Conservation (phyloP, 2,329 filamentous ascomycete species). For the Bipolaris oryzae region DNA sequence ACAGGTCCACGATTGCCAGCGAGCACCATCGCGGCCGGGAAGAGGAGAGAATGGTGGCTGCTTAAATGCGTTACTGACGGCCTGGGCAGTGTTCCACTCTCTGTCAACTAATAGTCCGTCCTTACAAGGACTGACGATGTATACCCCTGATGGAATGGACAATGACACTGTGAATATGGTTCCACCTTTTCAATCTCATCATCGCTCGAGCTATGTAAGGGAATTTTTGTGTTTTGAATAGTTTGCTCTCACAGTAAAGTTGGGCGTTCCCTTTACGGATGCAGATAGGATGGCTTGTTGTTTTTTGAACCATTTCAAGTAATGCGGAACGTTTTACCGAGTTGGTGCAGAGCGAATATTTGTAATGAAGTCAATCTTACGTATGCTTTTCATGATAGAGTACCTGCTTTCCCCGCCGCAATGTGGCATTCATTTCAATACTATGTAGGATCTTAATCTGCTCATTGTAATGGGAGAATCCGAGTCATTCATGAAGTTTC, state of each 20-base stretch:
- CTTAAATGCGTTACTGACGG: constrained; percentile 33
- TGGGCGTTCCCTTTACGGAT: constrained; percentile 10
- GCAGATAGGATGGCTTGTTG: constrained; percentile 6
- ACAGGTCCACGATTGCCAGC: constrained; percentile 47
- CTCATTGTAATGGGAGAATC: too few relatives aligned
- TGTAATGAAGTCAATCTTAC: constrained; percentile 12
- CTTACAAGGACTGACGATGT: constrained; percentile 34
- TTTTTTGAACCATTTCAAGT: constrained; percentile 19
- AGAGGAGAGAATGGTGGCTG: constrained; percentile 51
- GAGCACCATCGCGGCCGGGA: constrained; percentile 54
- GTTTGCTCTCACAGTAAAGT: background rate
- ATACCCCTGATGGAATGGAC: constrained; percentile 42
- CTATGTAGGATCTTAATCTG: too few relatives aligned
- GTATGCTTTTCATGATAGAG: background rate
- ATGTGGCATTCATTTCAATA: too few relatives aligned
- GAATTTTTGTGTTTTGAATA: constrained; percentile 1
- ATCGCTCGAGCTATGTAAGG: constrained; percentile 19
- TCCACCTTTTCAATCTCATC: constrained; percentile 8
- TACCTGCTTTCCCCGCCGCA: too few relatives aligned
- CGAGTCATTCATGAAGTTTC: too few relatives aligned
- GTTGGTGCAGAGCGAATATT: constrained; percentile 11
- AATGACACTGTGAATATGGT: constrained; percentile 17
- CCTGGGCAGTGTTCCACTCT: constrained; percentile 26
- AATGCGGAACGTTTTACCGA: constrained; percentile 8
- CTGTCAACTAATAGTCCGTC: constrained; percentile 32